Percentiles rank a stretch among this genome's conserved stretches.
Conservation (phyloP, 208 protist species). For the Endotrypanum monterogeii region DNA sequence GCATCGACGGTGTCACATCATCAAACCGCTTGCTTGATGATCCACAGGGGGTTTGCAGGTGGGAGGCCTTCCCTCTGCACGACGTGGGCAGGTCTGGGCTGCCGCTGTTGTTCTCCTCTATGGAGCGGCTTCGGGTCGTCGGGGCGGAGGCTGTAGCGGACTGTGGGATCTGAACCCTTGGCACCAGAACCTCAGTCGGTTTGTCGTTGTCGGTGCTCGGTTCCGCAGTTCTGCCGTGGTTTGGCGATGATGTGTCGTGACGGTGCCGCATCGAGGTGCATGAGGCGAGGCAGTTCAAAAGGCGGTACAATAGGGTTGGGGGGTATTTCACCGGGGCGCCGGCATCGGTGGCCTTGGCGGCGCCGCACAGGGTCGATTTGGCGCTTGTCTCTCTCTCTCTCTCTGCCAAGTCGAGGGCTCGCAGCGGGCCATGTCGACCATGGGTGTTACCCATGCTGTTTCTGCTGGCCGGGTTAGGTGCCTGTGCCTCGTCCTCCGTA, state of each 20-base stretch:
- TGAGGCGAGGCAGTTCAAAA: conserved; percentile 26
- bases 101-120: no score
- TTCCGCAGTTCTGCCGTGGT: conserved; percentile 20
- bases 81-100: no score
- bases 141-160: no score
- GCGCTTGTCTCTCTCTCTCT: background rate
- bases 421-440: background rate
- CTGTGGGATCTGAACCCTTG: background rate
- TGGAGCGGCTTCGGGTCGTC: no score
- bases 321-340: background rate
- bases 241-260: conserved; percentile 17
- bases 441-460: conserved; percentile 1
- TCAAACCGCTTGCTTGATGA: no score
- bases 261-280: conserved; percentile 24
- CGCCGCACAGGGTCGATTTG: no score
- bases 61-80: no score
- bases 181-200: background rate
- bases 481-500: background rate
- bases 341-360: background rate
- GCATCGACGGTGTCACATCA: no score
- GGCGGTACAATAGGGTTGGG: background rate
- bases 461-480: background rate
- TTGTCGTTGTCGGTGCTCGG: conserved; percentile 9
- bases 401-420: conserved; percentile 1
- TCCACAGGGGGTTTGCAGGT: no score